Percentiles rank a stretch among this genome's conserved stretches.
Evolutionary conservation across 1,284 basidiomycete genomes (phyloP).

Genomic region (Cutaneotrichosporon dermatis): DNA sequence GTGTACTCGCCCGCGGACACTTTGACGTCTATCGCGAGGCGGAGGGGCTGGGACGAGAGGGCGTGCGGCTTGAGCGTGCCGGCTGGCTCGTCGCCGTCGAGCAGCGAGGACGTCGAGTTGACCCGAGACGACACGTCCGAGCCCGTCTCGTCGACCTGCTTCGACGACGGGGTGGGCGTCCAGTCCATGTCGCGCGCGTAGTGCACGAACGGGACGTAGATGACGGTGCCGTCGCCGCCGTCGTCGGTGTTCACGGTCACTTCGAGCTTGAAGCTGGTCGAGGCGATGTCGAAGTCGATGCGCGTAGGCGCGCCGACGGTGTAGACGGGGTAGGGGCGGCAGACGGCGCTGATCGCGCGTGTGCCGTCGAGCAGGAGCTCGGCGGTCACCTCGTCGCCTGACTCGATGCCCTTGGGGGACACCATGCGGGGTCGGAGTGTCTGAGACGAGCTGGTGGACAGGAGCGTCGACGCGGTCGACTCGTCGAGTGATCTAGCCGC

Average conservation of each 20-base stretch:
- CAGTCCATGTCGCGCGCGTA: conserved; percentile 58
- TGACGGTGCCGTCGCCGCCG: conserved; percentile 61
- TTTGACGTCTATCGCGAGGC: conserved; percentile 50
- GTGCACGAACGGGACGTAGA: conserved; percentile 84
- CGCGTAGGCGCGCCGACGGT: conserved; percentile 63
- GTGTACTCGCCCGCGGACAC: conserved; percentile 65
- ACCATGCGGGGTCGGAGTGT: conserved; percentile 20
- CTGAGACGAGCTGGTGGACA: conserved; percentile 21
- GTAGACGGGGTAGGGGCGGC: conserved; percentile 71
- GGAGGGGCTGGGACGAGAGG: conserved; percentile 6
- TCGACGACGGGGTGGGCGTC: not conserved
- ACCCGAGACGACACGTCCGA: not conserved
- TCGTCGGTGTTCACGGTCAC: conserved; percentile 58
- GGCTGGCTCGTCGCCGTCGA: not conserved
- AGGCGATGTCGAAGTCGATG: conserved; percentile 71
- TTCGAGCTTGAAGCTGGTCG: conserved; percentile 63
- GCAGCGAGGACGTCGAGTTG: not conserved
- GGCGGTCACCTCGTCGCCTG: conserved; percentile 50
- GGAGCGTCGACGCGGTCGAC: not conserved
- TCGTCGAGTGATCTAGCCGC: not conserved
- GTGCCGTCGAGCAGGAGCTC: conserved; percentile 75
- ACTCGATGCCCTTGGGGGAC: conserved; percentile 38
- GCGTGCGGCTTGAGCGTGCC: not conserved
- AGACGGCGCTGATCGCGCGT: conserved; percentile 74
- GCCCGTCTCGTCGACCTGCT: not conserved